Base-by-base conservation (phyloP, 106 monocot species). In the Platanthera zijinensis region DNA sequence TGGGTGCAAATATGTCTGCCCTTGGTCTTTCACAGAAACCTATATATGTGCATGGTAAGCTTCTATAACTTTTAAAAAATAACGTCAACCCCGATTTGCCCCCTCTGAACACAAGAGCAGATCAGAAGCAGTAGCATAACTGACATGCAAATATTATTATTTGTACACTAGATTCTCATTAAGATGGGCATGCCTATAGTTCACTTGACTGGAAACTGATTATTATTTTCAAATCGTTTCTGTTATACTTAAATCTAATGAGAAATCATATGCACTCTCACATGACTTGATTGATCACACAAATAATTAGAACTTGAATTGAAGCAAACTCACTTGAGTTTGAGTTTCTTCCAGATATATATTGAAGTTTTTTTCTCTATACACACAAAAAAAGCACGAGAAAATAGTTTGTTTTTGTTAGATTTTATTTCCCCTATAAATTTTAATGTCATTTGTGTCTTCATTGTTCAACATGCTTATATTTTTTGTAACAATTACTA, bases 1-100 rank as follows among this genome's bases (percentile, higher is more conserved):
- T 99, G 57, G 99, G 99, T 79, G 99, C 99, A 61, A 99, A 99
- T 80, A 99, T 99, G 99, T 99, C 99, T 74, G 99, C 99, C 52
- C 90, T 99, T 39, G 99, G 99, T n/a, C 84, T 99, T 54, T 99
- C 99, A 75, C 99, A 99, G 69, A 99, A 90, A 74, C 99, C 99
- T 53, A 94, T 99, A 76, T 99, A 94, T 85, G 73, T 78, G 9
- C 73, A 91, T 54, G 84, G 96, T 97, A 89, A 51, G 17, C 17
- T 28, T 51, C 18, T 11, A 51, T 3, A 51, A 72, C 19, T n/a
- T 50, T 51, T 5, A 21, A 50, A 50, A 70, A n/a, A 17, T 48
- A 48, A 48, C 28, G 12, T 66, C 66, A 66, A 66, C 2, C 32
- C 8, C 13, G 32, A 66, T 3, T 32, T 66, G 3, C 3, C 32